phyloP scores from a whole-genome alignment of 2,329 filamentous ascomycete genomes.

The Beauveria rudraprayagi region DNA sequence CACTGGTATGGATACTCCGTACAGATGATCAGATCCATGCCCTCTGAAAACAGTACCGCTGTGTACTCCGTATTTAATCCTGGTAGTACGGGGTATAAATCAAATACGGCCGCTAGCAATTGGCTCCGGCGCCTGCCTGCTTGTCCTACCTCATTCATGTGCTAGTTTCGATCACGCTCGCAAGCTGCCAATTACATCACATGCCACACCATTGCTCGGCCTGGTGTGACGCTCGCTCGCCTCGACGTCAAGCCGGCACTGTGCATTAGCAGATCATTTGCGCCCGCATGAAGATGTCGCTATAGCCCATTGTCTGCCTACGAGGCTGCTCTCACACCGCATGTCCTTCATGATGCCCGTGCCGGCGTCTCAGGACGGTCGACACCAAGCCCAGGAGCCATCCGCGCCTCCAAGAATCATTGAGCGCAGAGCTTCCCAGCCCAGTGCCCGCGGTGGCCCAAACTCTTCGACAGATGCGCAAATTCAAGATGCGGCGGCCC shows the following conservation, averaged over 20 bases:
- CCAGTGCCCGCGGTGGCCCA: conserved; percentile 17
- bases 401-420: conserved; percentile 15
- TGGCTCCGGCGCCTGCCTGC: neutral
- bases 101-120: neutral
- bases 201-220: conserved; percentile 12
- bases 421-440: conserved; percentile 18
- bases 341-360: conserved; percentile 34
- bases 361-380: conserved; percentile 20
- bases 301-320: conserved; percentile 12
- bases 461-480: conserved; percentile 14
- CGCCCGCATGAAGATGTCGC: conserved; percentile 3
- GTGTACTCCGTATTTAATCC: too few relatives aligned
- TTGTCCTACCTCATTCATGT: neutral
- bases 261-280: neutral
- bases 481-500: conserved; percentile 17
- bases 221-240: neutral
- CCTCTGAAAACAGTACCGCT: too few relatives aligned
- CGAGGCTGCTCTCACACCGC: conserved; percentile 22
- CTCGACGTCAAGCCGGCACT: neutral
- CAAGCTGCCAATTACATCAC: conserved; percentile 16
- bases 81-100: too few relatives aligned
- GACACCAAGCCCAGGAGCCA: conserved; percentile 21
- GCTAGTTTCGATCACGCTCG: neutral
- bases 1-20: too few relatives aligned
- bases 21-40: too few relatives aligned